phyloP scores from a whole-genome alignment of 805 yeast genomes.

The Starmerella bacillaris region DNA sequence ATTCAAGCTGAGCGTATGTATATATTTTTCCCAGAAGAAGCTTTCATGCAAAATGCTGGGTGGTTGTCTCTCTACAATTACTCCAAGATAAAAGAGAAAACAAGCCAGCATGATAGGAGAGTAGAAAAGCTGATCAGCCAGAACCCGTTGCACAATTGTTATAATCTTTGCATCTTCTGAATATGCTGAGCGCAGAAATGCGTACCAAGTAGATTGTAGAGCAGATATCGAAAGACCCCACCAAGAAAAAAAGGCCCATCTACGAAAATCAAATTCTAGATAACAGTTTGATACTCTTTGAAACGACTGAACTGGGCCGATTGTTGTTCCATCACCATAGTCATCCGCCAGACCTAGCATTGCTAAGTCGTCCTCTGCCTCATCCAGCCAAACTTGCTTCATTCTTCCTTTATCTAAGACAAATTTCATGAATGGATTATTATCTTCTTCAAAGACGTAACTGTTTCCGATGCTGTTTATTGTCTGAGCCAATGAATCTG shows the following conservation, averaged over 20 bases:
- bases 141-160: conserved; percentile 66
- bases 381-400: conserved; percentile 21
- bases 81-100: conserved; percentile 71
- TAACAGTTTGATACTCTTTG: conserved; percentile 12
- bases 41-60: conserved; percentile 45
- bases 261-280: conserved; percentile 37
- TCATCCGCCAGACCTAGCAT: conserved; percentile 16
- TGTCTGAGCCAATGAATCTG: conserved; percentile 78
- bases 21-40: conserved; percentile 36
- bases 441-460: neutral
- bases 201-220: conserved; percentile 78
- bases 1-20: conserved; percentile 47
- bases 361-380: conserved; percentile 18
- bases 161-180: conserved; percentile 56
- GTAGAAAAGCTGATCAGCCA: conserved; percentile 76
- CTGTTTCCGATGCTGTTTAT: conserved; percentile 27
- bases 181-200: conserved; percentile 57
- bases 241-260: conserved; percentile 59
- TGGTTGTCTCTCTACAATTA: conserved; percentile 60
- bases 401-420: conserved; percentile 23
- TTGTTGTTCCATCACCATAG: neutral
- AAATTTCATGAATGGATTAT: conserved; percentile 14
- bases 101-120: conserved; percentile 70
- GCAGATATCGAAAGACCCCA: conserved; percentile 82
- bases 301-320: conserved; percentile 2